A percentile compares a stretch with the other conserved stretches of the same genome.
These are phyloP conservation scores for Clonostachys chloroleuca DNA, from an alignment of 2,329 filamentous ascomycete species.

Conservation along the genomic window DNA sequence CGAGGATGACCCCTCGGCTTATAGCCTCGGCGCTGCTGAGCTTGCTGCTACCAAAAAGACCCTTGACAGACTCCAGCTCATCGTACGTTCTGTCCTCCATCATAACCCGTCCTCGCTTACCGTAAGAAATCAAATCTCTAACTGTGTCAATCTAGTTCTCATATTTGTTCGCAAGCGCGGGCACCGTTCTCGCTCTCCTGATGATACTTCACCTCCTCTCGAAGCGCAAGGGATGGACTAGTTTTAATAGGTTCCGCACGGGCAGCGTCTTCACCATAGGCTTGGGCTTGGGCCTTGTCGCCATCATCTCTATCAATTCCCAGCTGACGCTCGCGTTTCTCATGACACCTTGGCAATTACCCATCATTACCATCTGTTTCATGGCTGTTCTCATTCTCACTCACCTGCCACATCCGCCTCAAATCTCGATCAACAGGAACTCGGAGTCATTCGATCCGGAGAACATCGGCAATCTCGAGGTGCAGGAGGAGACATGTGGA, in stretches of 20 bases:
- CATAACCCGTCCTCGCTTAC: background rate
- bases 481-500: too few species aligned
- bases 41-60: constrained; percentile 5
- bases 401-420: constrained; percentile 7
- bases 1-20: too few species aligned
- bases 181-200: constrained; percentile 22
- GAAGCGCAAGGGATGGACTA: constrained; percentile 19
- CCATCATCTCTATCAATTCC: constrained; percentile 13
- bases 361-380: constrained; percentile 25
- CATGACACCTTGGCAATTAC: constrained; percentile 20
- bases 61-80: constrained; percentile 1
- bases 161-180: constrained; percentile 21
- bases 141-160: constrained; percentile 15
- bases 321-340: constrained; percentile 11
- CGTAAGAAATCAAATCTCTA: too few species aligned
- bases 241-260: constrained; percentile 22
- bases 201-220: constrained; percentile 19
- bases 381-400: constrained; percentile 22
- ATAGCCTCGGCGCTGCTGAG: constrained; percentile 11
- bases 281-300: constrained; percentile 18
- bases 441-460: too few species aligned
- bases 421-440: too few species aligned
- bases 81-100: constrained; percentile 13
- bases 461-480: too few species aligned
- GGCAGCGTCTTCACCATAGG: constrained; percentile 20